Evolutionary conservation across 202 grass and related monocot genomes (phyloP).

Genomic region (Eragrostis tef): DNA sequence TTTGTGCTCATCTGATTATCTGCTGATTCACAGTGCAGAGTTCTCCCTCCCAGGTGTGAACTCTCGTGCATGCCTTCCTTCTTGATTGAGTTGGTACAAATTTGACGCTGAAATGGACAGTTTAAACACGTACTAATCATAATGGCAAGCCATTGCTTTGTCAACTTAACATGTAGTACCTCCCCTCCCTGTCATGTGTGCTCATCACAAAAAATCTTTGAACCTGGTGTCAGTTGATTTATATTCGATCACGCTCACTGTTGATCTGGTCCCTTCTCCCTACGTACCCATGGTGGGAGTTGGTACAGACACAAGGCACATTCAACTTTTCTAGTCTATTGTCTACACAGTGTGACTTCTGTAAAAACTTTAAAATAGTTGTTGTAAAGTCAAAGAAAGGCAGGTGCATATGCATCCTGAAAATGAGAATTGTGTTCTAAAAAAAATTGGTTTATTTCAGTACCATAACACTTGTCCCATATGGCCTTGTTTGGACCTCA

Average conservation of each 20-base stretch:
- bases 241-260: neutral
- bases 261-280: slow-evolving; percentile 18
- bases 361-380: neutral
- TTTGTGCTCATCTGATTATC: too few relatives aligned
- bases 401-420: neutral
- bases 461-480: neutral
- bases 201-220: neutral
- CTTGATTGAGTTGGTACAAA: neutral
- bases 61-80: neutral
- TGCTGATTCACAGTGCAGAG: neutral
- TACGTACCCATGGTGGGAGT: neutral
- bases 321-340: neutral
- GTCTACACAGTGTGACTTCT: neutral
- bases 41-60: neutral
- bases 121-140: neutral
- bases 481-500: neutral
- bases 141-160: slow-evolving; percentile 9
- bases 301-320: neutral
- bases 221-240: slow-evolving; percentile 9
- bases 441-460: too few relatives aligned
- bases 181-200: too few relatives aligned
- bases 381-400: neutral
- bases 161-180: slow-evolving; percentile 7
- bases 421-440: neutral
- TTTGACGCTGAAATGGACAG: slow-evolving; percentile 33